Percentiles rank a stretch among this genome's conserved stretches.
Evolutionary conservation across 2,329 filamentous ascomycete genomes (phyloP).

Genomic region (Paraphoma sp.): DNA sequence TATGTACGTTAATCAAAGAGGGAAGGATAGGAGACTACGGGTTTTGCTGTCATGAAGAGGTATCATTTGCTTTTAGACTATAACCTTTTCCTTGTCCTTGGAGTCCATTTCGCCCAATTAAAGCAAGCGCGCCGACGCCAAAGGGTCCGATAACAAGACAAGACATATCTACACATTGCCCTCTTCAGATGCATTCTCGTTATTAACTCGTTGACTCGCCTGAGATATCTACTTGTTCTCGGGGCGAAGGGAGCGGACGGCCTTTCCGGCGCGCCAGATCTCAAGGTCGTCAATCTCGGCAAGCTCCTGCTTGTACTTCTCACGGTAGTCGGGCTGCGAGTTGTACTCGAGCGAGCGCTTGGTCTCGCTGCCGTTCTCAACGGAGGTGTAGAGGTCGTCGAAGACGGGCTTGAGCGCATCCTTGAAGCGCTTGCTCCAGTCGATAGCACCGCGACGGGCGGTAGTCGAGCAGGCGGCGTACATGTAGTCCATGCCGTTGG

Average conservation of each 20-base stretch:
- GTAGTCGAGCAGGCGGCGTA: slow-evolving; percentile 99
- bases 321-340: slow-evolving; percentile 91
- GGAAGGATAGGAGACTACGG: no score
- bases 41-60: slow-evolving; percentile 10
- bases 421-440: slow-evolving; percentile 98
- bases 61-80: slow-evolving; percentile 21
- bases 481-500: slow-evolving; percentile 99
- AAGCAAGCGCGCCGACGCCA: slow-evolving; percentile 22
- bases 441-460: slow-evolving; percentile 95
- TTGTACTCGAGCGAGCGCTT: slow-evolving; percentile 97
- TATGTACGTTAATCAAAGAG: no score
- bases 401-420: slow-evolving; percentile 98
- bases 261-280: slow-evolving; percentile 99
- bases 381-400: slow-evolving; percentile 94
- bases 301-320: slow-evolving; percentile 98
- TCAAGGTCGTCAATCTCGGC: slow-evolving; percentile 97
- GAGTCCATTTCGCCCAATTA: slow-evolving; percentile 5
- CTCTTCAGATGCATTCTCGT: slow-evolving; percentile 2
- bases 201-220: slow-evolving; percentile 1
- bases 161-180: slow-evolving; percentile 33
- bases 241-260: slow-evolving; percentile 69
- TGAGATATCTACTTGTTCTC: slow-evolving; percentile 45
- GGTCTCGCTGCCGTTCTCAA: slow-evolving; percentile 91
- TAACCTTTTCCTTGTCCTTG: slow-evolving; percentile 7
- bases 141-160: slow-evolving; percentile 23